Base-by-base conservation (phyloP, 1,139 yeast genomes). In the Hansenula lynferdii region DNA sequence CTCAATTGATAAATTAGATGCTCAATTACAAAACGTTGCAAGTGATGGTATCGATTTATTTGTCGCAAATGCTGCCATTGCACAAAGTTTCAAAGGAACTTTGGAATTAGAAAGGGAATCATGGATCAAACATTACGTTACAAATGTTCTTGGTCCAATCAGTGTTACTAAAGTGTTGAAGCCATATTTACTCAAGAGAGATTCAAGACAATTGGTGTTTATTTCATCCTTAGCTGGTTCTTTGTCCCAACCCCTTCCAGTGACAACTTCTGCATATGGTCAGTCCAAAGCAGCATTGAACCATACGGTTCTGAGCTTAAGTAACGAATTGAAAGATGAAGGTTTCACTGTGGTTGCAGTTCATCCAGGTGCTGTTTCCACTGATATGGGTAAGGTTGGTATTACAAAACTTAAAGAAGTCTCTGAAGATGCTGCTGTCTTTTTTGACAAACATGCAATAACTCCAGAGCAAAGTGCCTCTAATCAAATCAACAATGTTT, bases 11-110 rank as follows among this genome's bases (percentile, higher is more conserved):
- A 35, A 31, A 7, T 22, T 54, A 11, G 39, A 31, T 44, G 35
- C 19, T 36, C 43, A 29, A 31, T 21, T 45, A 40, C 9, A n/a
- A 14, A 23, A 27, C 12, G 30, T 30, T 25, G 47, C 44, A 3
- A 19, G 39, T 3, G 65, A 64, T 29, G 61, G 63, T 24, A 62
- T 74, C 39, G 79, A 74, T 50, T 65, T 69, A 31, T 69, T 70
- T 36, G 67, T 72, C 35, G 70, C 74, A 40, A 72, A 72, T 48
- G 76, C 77, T 12, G 79, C 75, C 32, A 64, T 70, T 39, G 70
- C 68, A 12, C 9, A 45, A 43, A 25, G 39, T 9, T 37, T 32
- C 26, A 24, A n/a, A 8, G 10, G 5, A 24, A 26, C 22, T 31
- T 28, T 30, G n/a, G 35, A 35, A 16, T 20, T 30, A 5, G 27